Evolutionary conservation across 805 yeast species (phyloP).

Genomic region (Kodamaea hsintzibuensis): DNA sequence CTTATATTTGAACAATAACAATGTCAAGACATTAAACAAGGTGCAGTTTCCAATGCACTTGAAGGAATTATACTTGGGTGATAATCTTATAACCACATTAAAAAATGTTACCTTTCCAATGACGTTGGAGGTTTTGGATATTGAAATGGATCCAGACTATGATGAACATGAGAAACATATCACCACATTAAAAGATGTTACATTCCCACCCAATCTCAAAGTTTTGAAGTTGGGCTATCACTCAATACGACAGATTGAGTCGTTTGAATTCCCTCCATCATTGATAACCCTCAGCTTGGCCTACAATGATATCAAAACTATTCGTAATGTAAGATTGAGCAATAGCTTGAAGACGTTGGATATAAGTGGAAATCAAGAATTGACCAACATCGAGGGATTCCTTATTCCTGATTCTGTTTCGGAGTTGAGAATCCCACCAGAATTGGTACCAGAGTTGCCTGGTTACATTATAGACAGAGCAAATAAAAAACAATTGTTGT

Average conservation of each 20-base stretch:
- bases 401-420: conserved; percentile 37
- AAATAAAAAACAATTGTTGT: conserved; percentile 31
- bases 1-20: conserved; percentile 39
- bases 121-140: conserved; percentile 38
- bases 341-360: conserved; percentile 34
- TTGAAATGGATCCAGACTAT: conserved; percentile 42
- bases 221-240: conserved; percentile 42
- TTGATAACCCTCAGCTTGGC: conserved; percentile 34
- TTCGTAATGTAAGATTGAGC: conserved; percentile 40
- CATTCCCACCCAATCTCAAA: conserved; percentile 36
- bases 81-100: conserved; percentile 44
- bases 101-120: conserved; percentile 44
- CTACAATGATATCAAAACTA: conserved; percentile 39
- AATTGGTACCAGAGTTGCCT: conserved; percentile 36
- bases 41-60: conserved; percentile 40
- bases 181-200: conserved; percentile 43
- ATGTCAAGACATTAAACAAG: conserved; percentile 45
- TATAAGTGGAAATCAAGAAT: conserved; percentile 44
- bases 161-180: conserved; percentile 45
- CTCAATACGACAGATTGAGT: conserved; percentile 38
- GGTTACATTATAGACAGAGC: conserved; percentile 40
- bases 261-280: conserved; percentile 38
- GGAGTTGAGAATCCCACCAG: conserved; percentile 38
- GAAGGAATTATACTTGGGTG: conserved; percentile 39
- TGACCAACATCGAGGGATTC: conserved; percentile 37